These are phyloP conservation scores for Naematelia aurantialba DNA, from an alignment of 768 basidiomycete species.

Conservation along the genomic window DNA sequence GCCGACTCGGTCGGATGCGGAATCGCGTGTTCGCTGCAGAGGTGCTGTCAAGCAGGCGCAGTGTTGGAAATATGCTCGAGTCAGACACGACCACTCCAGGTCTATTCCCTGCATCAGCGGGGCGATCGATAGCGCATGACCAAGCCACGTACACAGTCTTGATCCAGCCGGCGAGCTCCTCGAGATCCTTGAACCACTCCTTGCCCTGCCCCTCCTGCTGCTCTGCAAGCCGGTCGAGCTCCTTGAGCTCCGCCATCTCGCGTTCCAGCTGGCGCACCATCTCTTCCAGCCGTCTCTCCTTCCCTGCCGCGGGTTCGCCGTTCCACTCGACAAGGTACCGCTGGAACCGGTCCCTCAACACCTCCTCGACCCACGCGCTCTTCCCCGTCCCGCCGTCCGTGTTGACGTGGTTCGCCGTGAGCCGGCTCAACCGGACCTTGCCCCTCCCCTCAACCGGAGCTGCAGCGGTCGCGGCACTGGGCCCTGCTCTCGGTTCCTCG, in stretches of 20 bases:
- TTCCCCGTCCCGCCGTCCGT: constrained; percentile 18
- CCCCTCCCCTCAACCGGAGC: constrained; percentile 12
- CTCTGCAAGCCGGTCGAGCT: constrained; percentile 25
- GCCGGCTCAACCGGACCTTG: constrained; percentile 24
- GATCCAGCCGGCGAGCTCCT: constrained; percentile 2
- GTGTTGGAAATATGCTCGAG: constrained; percentile 22
- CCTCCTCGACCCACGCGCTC: constrained; percentile 17
- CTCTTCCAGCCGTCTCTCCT: constrained; percentile 10
- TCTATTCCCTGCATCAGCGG: constrained; percentile 1
- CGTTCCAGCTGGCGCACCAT: constrained; percentile 12
- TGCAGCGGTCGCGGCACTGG: neutral
- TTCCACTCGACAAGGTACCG: constrained; percentile 30
- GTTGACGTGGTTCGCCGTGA: constrained; percentile 31
- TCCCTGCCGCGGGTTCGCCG: constrained; percentile 1
- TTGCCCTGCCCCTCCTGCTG: constrained; percentile 2
- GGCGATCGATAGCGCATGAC: neutral
- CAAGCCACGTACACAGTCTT: neutral
- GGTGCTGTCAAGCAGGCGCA: constrained; percentile 13
- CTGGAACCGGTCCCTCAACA: constrained; percentile 17
- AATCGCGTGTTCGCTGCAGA: constrained; percentile 9
- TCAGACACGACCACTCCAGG: neutral
- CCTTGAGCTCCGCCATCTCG: constrained; percentile 27
- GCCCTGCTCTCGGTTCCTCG: constrained; percentile 5
- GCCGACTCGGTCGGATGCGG: constrained; percentile 19
- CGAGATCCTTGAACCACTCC: constrained; percentile 30